These are phyloP conservation scores for Platismatia glauca DNA, from an alignment of 495 filamentous ascomycete genomes.

Conservation along the genomic window DNA sequence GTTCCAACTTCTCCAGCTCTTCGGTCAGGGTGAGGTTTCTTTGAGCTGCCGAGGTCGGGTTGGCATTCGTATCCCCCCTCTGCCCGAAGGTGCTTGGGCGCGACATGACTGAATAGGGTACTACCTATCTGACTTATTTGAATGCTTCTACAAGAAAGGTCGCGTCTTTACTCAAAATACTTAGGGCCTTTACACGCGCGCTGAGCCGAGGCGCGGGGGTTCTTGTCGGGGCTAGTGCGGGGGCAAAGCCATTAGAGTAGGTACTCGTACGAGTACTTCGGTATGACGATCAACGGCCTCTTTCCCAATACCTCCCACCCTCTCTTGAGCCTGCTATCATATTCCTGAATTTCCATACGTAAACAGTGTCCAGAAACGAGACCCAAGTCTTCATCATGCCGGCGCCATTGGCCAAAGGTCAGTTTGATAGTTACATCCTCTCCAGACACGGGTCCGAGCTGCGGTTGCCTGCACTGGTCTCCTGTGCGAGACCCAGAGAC, in stretches of 20 bases:
- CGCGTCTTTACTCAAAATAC: background rate
- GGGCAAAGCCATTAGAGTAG: background rate
- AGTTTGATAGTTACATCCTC: conserved; percentile 21
- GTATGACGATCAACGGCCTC: too few species aligned
- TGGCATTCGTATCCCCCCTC: background rate
- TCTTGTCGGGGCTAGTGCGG: background rate
- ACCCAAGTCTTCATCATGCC: conserved; percentile 32
- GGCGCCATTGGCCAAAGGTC: conserved; percentile 47
- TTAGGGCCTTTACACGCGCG: background rate
- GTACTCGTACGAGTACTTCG: too few species aligned
- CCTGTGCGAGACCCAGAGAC: background rate
- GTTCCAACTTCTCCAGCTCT: conserved; percentile 92
- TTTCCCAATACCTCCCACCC: background rate
- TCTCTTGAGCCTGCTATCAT: background rate
- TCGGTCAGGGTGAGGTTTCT: conserved; percentile 77
- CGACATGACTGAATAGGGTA: conserved; percentile 35
- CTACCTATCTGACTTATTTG: too few species aligned
- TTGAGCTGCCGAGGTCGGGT: conserved; percentile 32
- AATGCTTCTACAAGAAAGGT: too few species aligned
- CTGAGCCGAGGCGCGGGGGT: background rate
- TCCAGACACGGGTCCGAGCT: background rate
- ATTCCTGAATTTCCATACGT: background rate
- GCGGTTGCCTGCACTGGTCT: background rate
- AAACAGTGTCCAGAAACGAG: background rate
- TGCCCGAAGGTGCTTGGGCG: conserved; percentile 32